Base-by-base conservation (phyloP, 495 filamentous ascomycete species). In the Cercophora sp. region DNA sequence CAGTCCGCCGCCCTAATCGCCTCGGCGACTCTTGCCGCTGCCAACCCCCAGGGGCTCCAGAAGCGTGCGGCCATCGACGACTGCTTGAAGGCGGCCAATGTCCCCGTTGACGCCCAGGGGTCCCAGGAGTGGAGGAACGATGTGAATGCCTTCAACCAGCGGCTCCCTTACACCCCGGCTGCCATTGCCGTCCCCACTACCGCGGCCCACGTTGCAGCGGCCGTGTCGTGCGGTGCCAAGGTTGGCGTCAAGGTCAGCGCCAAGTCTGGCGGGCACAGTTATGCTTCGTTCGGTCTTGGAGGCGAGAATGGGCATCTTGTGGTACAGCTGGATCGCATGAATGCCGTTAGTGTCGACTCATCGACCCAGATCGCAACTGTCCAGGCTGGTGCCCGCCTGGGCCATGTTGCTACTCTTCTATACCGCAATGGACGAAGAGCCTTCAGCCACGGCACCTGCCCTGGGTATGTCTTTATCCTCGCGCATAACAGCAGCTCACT, bases 261-360 rank as follows among this genome's bases (percentile, higher is more conserved):
- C 20, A 77, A 74, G 56, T 67, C 65, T 23, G 73, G 73, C 39
- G 73, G 73, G 2, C 73, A 77, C 58, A 74, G 70, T 47, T 75
- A 77, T 49, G 73, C 66, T 4, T 73, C 70, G 16, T 67, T 73
- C 10, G 73, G 73, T 26, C 59, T 77, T 4, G 73, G 73, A 9
- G 73, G 73, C 1, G 71, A 77, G 59, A 63, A 77, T 18, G 73
- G 73, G 8, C 72, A 75, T 57, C 64, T 77, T 13, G 63, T 74
- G 24, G 64, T 77, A 19, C 57, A 75, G 50, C 50, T 77, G 34
- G 70, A 75, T 48, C 66, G 69, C 11, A 71, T 75, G 69, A 62
- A 66, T 59, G 60, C 66, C 1, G 70, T 77, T 22, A 68, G 61
- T 5, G 51, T 73, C 2, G 69, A 76, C 57, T 58, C 50, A 13